These are phyloP conservation scores for Botrytis aclada DNA, from an alignment of 2,329 filamentous ascomycete species.

Conservation along the genomic window DNA sequence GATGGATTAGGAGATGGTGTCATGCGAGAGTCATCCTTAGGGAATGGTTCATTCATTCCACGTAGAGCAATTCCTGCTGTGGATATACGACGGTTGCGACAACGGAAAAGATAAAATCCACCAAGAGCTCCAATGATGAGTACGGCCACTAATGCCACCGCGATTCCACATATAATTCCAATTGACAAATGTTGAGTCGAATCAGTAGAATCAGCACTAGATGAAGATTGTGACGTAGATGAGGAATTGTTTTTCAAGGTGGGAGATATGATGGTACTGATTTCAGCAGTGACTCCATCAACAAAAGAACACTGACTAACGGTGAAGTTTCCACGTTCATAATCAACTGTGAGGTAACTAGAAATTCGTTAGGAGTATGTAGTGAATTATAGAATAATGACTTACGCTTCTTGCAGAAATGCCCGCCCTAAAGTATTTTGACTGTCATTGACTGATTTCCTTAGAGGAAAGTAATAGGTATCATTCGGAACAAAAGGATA, in stretches of 20 bases:
- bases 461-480: conserved; percentile 46
- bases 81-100: neutral
- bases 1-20: neutral
- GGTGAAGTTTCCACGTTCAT: conserved; percentile 33
- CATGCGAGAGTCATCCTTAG: neutral
- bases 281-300: conserved; percentile 22
- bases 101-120: conserved; percentile 1
- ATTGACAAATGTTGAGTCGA: neutral
- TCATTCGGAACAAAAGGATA: conserved; percentile 39
- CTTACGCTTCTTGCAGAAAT: conserved; percentile 42
- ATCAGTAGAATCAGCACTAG: neutral
- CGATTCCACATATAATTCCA: conserved; percentile 1
- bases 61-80: conserved; percentile 7
- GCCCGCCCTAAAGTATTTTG: conserved; percentile 41
- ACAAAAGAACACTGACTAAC: conserved; percentile 32
- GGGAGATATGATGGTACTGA: conserved; percentile 22
- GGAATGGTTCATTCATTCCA: neutral
- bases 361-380: conserved; percentile 1
- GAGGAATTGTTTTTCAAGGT: conserved; percentile 14
- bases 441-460: conserved; percentile 36
- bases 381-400: neutral
- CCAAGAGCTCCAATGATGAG: neutral
- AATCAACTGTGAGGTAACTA: conserved; percentile 35
- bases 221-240: conserved; percentile 33
- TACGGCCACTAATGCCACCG: neutral